phyloP scores from a whole-genome alignment of 305 asterid species.

The Fraxinus dipetala region DNA sequence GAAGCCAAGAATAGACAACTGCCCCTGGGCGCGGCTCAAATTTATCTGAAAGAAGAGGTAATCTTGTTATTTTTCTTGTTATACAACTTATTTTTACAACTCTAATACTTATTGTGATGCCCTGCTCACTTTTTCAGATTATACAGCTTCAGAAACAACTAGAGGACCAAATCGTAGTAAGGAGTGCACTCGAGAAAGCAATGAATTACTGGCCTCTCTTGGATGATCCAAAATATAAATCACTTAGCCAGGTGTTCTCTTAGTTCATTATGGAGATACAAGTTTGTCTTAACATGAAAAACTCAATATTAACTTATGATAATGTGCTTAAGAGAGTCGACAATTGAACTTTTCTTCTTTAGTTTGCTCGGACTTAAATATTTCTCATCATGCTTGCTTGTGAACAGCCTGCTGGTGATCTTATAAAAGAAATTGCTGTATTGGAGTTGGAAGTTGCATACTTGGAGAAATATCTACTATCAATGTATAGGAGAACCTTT shows the following conservation, averaged over 20 bases:
- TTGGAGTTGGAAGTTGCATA: slow-evolving; percentile 68
- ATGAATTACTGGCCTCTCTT: slow-evolving; percentile 41
- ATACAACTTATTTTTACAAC: not conserved
- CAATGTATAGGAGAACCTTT: slow-evolving; percentile 56
- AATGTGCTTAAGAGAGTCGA: not conserved
- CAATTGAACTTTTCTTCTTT: not conserved
- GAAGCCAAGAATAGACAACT: slow-evolving; percentile 56
- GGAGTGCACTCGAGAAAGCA: slow-evolving; percentile 59
- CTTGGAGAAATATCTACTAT: slow-evolving; percentile 78
- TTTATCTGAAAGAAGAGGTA: slow-evolving; percentile 60
- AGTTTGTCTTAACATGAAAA: not conserved
- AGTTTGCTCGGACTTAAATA: not conserved
- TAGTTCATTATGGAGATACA: not conserved
- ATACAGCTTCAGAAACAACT: slow-evolving; percentile 55
- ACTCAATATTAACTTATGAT: not conserved
- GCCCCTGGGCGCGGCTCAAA: slow-evolving; percentile 34
- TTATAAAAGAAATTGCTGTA: slow-evolving; percentile 60
- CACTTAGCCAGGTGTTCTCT: slow-evolving; percentile 50
- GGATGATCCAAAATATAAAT: slow-evolving; percentile 42
- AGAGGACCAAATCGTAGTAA: slow-evolving; percentile 43
- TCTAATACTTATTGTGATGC: not conserved
- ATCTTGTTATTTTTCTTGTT: not conserved
- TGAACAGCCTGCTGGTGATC: slow-evolving; percentile 69
- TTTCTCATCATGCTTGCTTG: not conserved
- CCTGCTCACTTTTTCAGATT: slow-evolving; percentile 39